These are phyloP conservation scores for Lepidium campestre DNA, from an alignment of 441 rosid genomes.

Conservation along the genomic window DNA sequence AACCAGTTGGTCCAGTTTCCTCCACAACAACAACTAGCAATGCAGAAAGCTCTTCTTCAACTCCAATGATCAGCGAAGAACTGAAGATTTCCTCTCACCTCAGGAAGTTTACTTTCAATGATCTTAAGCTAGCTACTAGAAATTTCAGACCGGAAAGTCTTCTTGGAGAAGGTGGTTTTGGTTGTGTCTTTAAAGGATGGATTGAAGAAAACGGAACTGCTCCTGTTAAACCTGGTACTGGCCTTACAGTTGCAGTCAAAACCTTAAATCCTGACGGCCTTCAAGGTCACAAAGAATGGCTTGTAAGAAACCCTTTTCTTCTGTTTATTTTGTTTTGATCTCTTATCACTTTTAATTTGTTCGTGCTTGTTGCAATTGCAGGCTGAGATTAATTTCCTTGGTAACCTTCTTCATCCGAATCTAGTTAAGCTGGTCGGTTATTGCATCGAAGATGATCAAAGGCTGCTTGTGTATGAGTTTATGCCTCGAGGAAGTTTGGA, in stretches of 20 bases:
- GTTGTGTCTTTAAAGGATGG: slow-evolving; percentile 97
- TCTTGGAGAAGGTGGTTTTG: slow-evolving; percentile 98
- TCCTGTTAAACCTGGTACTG: slow-evolving; percentile 95
- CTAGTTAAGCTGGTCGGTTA: slow-evolving; percentile 91
- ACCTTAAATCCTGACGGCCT: slow-evolving; percentile 95
- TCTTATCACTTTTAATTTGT: background rate
- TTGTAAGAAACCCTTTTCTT: slow-evolving; percentile 40
- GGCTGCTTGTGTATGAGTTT: slow-evolving; percentile 88
- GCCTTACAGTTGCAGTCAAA: slow-evolving; percentile 94
- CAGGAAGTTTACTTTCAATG: slow-evolving; percentile 77
- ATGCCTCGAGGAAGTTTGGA: slow-evolving; percentile 98
- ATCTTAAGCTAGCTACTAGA: slow-evolving; percentile 88
- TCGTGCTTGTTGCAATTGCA: slow-evolving; percentile 30
- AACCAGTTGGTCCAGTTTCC: slow-evolving; percentile 50
- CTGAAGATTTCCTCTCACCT: slow-evolving; percentile 79
- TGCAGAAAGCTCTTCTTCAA: slow-evolving; percentile 75
- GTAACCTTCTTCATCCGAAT: slow-evolving; percentile 88
- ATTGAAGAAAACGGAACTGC: slow-evolving; percentile 98
- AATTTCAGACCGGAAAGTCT: slow-evolving; percentile 96
- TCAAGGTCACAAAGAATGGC: slow-evolving; percentile 99
- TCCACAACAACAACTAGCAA: slow-evolving; percentile 83
- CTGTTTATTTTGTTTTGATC: background rate
- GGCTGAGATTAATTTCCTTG: slow-evolving; percentile 92
- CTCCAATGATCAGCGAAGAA: slow-evolving; percentile 88
- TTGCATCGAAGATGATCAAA: slow-evolving; percentile 95